phyloP scores from a whole-genome alignment of 1,139 yeast genomes.

The Kodamaea derodonti region DNA sequence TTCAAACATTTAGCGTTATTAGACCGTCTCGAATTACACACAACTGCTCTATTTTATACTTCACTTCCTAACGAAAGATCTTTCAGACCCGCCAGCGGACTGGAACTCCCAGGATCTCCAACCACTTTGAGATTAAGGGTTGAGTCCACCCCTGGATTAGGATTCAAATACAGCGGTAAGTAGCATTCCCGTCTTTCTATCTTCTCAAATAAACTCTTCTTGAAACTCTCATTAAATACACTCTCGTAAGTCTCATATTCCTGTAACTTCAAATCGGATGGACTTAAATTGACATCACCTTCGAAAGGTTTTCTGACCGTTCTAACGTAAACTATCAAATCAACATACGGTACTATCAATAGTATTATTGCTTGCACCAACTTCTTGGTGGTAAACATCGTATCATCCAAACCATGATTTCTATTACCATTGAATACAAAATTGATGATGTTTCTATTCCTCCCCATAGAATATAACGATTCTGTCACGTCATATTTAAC shows the following conservation, averaged over 20 bases:
- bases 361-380: constrained; percentile 19
- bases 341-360: constrained; percentile 29
- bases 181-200: constrained; percentile 18
- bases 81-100: too few species aligned
- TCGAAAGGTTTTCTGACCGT: constrained; percentile 5
- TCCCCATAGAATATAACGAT: constrained; percentile 28
- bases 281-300: neutral
- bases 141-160: neutral
- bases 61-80: too few species aligned
- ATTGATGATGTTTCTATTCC: constrained; percentile 32
- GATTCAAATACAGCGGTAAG: constrained; percentile 18
- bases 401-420: constrained; percentile 13
- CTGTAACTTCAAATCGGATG: constrained; percentile 1
- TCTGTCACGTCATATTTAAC: constrained; percentile 25
- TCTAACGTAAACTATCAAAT: constrained; percentile 16
- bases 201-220: constrained; percentile 16
- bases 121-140: too few species aligned
- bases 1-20: too few species aligned
- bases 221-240: constrained; percentile 18
- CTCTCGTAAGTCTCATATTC: constrained; percentile 11
- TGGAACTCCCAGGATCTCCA: too few species aligned
- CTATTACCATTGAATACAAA: constrained; percentile 28
- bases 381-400: constrained; percentile 10
- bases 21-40: too few species aligned
- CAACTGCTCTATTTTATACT: too few species aligned